Evolutionary conservation across 257 asterid species (phyloP).

Genomic region (Jaltomata sinuosa): DNA sequence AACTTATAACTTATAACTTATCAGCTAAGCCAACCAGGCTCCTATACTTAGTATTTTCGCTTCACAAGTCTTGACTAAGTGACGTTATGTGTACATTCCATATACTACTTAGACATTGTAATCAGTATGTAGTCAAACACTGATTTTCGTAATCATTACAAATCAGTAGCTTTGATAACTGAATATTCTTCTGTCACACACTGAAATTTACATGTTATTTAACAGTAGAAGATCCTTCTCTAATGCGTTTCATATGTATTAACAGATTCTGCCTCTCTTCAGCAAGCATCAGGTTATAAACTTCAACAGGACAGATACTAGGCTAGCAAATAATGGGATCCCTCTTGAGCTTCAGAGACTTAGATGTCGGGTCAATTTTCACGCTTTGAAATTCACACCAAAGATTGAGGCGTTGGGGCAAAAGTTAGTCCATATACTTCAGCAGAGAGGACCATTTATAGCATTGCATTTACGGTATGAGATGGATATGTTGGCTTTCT

Average conservation of each 20-base stretch:
- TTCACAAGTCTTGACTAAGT: not conserved
- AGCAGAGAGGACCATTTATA: conserved; percentile 60
- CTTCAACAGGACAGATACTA: conserved; percentile 79
- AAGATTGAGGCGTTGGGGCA: conserved; percentile 79
- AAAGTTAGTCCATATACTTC: conserved; percentile 54
- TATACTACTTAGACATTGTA: not conserved
- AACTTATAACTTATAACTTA: too few relatives aligned
- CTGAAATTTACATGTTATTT: not conserved
- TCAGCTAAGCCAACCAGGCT: not conserved
- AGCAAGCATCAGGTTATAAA: conserved; percentile 68
- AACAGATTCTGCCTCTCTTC: conserved; percentile 78
- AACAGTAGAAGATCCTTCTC: not conserved
- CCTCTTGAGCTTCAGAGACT: conserved; percentile 72
- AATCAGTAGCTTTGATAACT: not conserved
- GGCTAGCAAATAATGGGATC: conserved; percentile 80
- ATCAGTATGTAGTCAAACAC: not conserved
- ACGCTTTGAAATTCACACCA: conserved; percentile 75
- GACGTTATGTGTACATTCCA: not conserved
- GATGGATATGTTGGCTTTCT: conserved; percentile 97
- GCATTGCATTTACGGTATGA: conserved; percentile 90
- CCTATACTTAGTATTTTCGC: not conserved
- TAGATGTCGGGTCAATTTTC: conserved; percentile 82
- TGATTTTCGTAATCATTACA: not conserved
- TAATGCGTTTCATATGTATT: conserved; percentile 4
- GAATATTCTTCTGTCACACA: not conserved